A percentile compares a stretch with the other conserved stretches of the same genome.
Conservation (phyloP, 2,329 filamentous ascomycete genomes). For the Trichophyton mentagrophytes region DNA sequence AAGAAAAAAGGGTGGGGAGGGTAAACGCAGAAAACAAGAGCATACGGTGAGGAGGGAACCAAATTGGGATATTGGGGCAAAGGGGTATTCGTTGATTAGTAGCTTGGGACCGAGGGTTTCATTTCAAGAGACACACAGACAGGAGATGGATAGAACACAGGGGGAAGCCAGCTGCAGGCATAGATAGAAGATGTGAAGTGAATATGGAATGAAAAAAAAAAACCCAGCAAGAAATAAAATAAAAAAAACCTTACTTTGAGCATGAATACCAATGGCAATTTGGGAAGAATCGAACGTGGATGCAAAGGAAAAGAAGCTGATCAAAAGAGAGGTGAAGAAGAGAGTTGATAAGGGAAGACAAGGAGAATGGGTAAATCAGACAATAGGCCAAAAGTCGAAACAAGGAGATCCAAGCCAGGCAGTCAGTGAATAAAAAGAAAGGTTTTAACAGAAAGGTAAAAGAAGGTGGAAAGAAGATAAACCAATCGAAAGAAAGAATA, state of each 20-base stretch:
- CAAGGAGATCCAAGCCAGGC: not conserved
- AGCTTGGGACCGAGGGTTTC: slow-evolving; percentile 31
- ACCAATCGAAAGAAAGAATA: slow-evolving; percentile 12
- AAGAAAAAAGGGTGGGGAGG: slow-evolving; percentile 9
- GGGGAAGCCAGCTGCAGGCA: slow-evolving; percentile 10
- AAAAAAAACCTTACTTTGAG: not conserved
- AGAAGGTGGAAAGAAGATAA: not conserved
- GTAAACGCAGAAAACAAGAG: not conserved
- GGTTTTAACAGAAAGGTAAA: not conserved
- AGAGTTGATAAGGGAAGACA: not conserved
- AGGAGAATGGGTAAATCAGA: not conserved
- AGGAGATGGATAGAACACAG: not conserved
- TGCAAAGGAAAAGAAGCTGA: not conserved
- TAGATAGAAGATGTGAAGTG: slow-evolving; percentile 13
- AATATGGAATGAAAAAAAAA: slow-evolving; percentile 10
- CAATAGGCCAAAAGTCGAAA: not conserved
- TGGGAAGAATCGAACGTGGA: slow-evolving; percentile 2
- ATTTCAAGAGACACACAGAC: slow-evolving; percentile 22
- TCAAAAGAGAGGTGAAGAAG: not conserved
- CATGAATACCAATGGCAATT: slow-evolving; percentile 8
- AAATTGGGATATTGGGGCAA: not conserved
- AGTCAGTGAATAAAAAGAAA: not conserved
- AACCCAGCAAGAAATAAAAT: slow-evolving; percentile 2
- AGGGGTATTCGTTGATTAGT: slow-evolving; percentile 29
- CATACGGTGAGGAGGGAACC: not conserved